Percentiles rank a stretch among this genome's conserved stretches.
phyloP scores from a whole-genome alignment of 345 rosid genomes.

The Corchorus capsularis region DNA sequence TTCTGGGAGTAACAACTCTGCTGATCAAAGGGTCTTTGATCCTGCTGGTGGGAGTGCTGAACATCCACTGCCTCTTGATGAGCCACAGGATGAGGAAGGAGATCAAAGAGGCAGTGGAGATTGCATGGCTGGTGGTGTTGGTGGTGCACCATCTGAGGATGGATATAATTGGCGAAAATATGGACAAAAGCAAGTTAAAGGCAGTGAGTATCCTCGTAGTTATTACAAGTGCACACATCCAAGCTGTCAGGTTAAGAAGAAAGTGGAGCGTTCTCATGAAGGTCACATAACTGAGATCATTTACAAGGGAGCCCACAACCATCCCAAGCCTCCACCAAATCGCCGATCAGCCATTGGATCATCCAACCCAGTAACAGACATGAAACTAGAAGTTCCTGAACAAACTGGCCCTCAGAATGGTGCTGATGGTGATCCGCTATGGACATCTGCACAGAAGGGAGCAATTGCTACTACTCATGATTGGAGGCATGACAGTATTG shows the following conservation, averaged over 20 bases:
- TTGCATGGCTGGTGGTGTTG: constrained; percentile 47
- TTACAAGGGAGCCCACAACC: constrained; percentile 92
- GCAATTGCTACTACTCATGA: constrained; percentile 41
- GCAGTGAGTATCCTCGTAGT: constrained; percentile 95
- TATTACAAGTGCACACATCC: constrained; percentile 95
- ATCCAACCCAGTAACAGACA: constrained; percentile 45
- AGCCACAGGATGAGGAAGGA: constrained; percentile 63
- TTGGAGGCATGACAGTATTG: constrained; percentile 61
- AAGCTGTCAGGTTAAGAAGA: constrained; percentile 88
- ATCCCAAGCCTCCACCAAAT: constrained; percentile 69
- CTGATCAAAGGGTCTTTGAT: constrained; percentile 45
- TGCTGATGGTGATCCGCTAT: constrained; percentile 46
- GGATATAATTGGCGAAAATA: constrained; percentile 98
- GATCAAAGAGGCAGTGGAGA: constrained; percentile 70
- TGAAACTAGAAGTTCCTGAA: constrained; percentile 57
- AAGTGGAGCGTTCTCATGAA: constrained; percentile 91
- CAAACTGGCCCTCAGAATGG: constrained; percentile 50
- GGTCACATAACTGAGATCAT: constrained; percentile 97
- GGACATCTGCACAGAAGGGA: constrained; percentile 54
- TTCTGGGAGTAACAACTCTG: constrained; percentile 31
- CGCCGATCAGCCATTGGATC: constrained; percentile 64
- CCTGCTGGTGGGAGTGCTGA: constrained; percentile 41
- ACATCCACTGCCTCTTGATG: constrained; percentile 64
- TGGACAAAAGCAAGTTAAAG: constrained; percentile 95
- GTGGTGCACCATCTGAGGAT: constrained; percentile 73